Evolutionary conservation across 306 rosid species (phyloP).

Genomic region (Phaseolus lunatus): DNA sequence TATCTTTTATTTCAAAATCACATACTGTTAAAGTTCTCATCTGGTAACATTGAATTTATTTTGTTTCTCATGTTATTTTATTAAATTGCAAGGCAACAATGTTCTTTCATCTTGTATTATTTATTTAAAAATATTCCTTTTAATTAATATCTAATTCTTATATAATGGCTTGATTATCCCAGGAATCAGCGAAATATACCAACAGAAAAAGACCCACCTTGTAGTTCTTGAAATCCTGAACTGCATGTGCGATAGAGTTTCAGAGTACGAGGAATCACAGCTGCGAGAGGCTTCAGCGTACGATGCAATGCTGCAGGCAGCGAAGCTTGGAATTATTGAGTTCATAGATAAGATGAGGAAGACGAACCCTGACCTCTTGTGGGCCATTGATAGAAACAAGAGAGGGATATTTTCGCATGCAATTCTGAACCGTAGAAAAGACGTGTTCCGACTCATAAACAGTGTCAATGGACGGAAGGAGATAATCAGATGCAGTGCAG

Average conservation of each 20-base stretch:
- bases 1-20: neutral
- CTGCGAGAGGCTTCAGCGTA: conserved; percentile 10
- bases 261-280: neutral
- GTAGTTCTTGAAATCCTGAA: neutral
- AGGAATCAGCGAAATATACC: neutral
- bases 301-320: conserved; percentile 26
- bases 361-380: conserved; percentile 17
- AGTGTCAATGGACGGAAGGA: conserved; percentile 13
- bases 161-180: neutral
- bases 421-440: conserved; percentile 33
- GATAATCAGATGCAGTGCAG: neutral
- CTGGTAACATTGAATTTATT: neutral
- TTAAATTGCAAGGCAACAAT: no score
- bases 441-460: conserved; percentile 31
- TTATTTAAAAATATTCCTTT: neutral
- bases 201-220: neutral
- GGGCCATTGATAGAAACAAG: neutral
- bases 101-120: neutral
- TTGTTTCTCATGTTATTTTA: no score
- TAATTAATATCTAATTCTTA: neutral
- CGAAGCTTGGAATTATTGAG: conserved; percentile 36
- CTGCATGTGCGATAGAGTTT: neutral
- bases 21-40: neutral
- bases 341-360: conserved; percentile 15
- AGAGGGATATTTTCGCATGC: conserved; percentile 43